phyloP scores from a whole-genome alignment of 2,329 filamentous ascomycete genomes.

The Talaromyces atroroseus region DNA sequence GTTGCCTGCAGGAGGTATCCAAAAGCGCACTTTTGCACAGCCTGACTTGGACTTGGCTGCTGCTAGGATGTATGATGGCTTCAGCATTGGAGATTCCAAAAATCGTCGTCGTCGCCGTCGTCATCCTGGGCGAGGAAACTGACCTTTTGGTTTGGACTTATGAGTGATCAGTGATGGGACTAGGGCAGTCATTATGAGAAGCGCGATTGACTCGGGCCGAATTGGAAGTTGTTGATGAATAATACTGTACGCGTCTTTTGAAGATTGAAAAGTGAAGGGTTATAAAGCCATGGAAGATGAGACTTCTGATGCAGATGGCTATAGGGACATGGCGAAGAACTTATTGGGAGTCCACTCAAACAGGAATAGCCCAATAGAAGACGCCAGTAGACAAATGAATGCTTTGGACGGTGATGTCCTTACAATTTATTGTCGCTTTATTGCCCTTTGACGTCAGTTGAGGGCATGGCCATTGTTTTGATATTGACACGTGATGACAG shows the following conservation, averaged over 20 bases:
- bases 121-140: background rate
- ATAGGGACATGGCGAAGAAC: background rate
- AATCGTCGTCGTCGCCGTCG: background rate
- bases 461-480: background rate
- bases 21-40: conserved; percentile 5
- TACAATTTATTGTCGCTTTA: background rate
- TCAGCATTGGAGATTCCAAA: background rate
- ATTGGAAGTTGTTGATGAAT: background rate
- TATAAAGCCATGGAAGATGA: background rate
- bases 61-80: background rate
- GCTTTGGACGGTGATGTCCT: background rate
- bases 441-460: background rate
- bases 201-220: background rate
- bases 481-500: background rate
- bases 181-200: background rate
- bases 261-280: background rate
- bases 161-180: background rate
- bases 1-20: background rate
- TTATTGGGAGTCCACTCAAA: background rate
- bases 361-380: background rate
- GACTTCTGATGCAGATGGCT: background rate
- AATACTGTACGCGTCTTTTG: background rate
- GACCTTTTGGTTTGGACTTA: background rate
- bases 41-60: background rate
- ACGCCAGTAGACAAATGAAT: background rate